These are phyloP conservation scores for Phaeolepiota aurea DNA, from an alignment of 768 basidiomycete species.

Conservation along the genomic window DNA sequence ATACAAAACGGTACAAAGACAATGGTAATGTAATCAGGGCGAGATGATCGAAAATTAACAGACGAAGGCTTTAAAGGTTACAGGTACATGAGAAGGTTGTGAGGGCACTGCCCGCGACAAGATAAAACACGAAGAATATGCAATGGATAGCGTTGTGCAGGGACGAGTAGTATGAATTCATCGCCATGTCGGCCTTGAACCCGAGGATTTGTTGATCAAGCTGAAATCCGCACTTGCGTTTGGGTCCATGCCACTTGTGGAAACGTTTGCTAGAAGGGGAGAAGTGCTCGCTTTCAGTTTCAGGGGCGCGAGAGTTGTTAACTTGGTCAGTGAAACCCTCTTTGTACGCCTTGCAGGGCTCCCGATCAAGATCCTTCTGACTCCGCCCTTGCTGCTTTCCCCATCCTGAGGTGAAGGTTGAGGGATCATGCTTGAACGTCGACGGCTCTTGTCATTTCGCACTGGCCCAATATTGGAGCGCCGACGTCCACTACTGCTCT, in stretches of 20 bases:
- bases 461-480: conserved; percentile 73
- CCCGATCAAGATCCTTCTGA: conserved; percentile 31
- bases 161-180: conserved; percentile 20
- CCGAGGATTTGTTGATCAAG: conserved; percentile 24
- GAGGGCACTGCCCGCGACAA: background rate
- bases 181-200: conserved; percentile 50
- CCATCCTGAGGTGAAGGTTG: conserved; percentile 41
- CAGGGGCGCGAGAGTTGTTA: conserved; percentile 21
- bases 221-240: conserved; percentile 44
- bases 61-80: background rate
- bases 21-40: conserved; percentile 7
- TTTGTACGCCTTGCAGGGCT: conserved; percentile 58
- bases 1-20: conserved; percentile 8
- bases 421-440: conserved; percentile 80
- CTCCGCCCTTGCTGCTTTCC: conserved; percentile 24
- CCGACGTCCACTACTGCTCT: conserved; percentile 14
- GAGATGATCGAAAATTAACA: background rate
- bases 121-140: background rate
- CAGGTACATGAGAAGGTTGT: background rate
- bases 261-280: conserved; percentile 19
- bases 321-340: conserved; percentile 44
- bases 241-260: conserved; percentile 26
- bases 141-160: background rate
- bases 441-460: conserved; percentile 61
- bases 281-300: conserved; percentile 17